Evolutionary conservation across 805 yeast genomes (phyloP).

Genomic region (Yarrowia bubula): DNA sequence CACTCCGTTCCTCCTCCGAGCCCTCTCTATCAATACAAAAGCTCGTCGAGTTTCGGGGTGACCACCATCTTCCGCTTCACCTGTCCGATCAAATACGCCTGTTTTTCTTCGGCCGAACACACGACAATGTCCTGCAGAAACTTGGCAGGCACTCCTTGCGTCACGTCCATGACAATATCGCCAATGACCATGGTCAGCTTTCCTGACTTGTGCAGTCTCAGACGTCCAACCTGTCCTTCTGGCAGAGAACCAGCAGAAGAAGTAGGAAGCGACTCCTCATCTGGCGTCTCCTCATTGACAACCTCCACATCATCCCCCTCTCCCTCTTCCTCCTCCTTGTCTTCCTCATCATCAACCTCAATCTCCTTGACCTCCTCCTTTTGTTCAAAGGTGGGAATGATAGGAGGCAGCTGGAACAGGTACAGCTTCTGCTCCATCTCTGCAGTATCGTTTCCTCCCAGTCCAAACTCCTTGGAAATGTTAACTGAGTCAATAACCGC

Average conservation of each 20-base stretch:
- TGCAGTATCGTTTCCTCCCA: slow-evolving; percentile 24
- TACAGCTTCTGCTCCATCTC: slow-evolving; percentile 36
- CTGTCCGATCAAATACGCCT: slow-evolving; percentile 53
- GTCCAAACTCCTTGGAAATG: slow-evolving; percentile 22
- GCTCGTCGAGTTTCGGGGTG: slow-evolving; percentile 47
- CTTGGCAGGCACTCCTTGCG: slow-evolving; percentile 65
- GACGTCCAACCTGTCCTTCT: slow-evolving; percentile 66
- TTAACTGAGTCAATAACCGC: neutral
- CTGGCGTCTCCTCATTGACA: slow-evolving; percentile 2
- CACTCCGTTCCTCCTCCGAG: neutral
- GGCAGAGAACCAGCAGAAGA: slow-evolving; percentile 15
- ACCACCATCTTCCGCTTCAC: slow-evolving; percentile 56
- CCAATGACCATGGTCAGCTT: slow-evolving; percentile 74
- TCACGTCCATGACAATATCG: slow-evolving; percentile 61
- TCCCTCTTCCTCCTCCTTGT: neutral
- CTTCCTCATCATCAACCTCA: slow-evolving; percentile 18
- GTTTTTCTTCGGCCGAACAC: slow-evolving; percentile 47
- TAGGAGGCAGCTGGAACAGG: slow-evolving; percentile 51
- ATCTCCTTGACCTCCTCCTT: slow-evolving; percentile 29
- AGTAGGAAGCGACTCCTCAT: neutral
- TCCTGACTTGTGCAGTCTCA: slow-evolving; percentile 82
- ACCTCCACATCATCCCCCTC: slow-evolving; percentile 26
- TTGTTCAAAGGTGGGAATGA: slow-evolving; percentile 43
- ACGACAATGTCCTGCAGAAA: slow-evolving; percentile 73
- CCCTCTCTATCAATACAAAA: slow-evolving; percentile 12